phyloP scores from a whole-genome alignment of 164 flowering plant species.

The Magnolia changhungtana region DNA sequence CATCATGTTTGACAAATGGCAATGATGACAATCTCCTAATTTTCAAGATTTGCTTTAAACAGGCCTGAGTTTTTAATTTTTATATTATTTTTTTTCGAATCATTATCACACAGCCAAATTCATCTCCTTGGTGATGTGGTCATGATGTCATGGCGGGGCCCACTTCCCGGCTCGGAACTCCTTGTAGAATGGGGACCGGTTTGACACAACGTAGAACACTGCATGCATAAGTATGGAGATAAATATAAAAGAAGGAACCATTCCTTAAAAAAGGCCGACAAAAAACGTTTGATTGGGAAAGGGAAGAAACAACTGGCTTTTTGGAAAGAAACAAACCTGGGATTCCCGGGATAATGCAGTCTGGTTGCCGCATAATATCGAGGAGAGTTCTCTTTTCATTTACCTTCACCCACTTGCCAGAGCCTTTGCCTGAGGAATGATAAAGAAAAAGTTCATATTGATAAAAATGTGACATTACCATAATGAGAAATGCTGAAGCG shows the following conservation, averaged over 20 bases:
- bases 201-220: slow-evolving; percentile 86
- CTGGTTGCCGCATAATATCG: slow-evolving; percentile 55
- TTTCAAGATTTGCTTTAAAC: not conserved
- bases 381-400: slow-evolving; percentile 68
- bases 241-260: not conserved
- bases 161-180: slow-evolving; percentile 80
- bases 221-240: slow-evolving; percentile 20
- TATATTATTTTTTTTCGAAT: not conserved
- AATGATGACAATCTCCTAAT: not conserved
- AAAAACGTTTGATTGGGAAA: not conserved
- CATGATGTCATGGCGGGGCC: slow-evolving; percentile 37
- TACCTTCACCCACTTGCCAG: slow-evolving; percentile 63
- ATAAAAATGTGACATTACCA: no score
- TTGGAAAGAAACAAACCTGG: slow-evolving; percentile 53
- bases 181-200: slow-evolving; percentile 60
- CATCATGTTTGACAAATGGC: not conserved
- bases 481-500: no score
- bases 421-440: slow-evolving; percentile 28
- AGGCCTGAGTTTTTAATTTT: not conserved
- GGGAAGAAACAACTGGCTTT: not conserved
- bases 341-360: slow-evolving; percentile 66
- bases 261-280: not conserved
- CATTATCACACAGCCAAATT: not conserved
- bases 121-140: slow-evolving; percentile 1
- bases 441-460: not conserved